A percentile compares a stretch with the other conserved stretches of the same genome.
phyloP scores from a whole-genome alignment of 2,329 filamentous ascomycete genomes.

The Diplodia scrobiculata region DNA sequence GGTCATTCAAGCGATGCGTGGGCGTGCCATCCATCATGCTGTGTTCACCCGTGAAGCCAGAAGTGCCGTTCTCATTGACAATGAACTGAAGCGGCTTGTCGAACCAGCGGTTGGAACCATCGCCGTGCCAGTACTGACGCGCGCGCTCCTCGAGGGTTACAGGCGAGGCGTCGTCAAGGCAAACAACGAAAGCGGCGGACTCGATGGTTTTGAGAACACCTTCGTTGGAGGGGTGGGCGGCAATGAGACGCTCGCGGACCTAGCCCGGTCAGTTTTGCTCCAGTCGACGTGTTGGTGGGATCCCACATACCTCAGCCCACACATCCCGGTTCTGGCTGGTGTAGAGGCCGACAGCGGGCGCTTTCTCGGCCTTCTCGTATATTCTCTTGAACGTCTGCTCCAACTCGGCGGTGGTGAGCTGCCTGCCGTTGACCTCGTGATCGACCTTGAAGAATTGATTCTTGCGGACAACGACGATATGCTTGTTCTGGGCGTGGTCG shows the following conservation, averaged over 20 bases:
- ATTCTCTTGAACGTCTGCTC: conserved; percentile 85
- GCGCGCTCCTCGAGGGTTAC: conserved; percentile 95
- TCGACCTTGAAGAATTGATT: conserved; percentile 96
- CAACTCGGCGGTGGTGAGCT: conserved; percentile 85
- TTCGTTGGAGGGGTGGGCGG: conserved; percentile 76
- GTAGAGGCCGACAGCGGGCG: conserved; percentile 76
- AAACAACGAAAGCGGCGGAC: conserved; percentile 85
- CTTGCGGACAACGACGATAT: conserved; percentile 88
- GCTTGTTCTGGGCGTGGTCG: conserved; percentile 71
- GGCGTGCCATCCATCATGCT: conserved; percentile 99
- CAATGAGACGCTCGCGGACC: conserved; percentile 71
- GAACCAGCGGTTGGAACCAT: conserved; percentile 93
- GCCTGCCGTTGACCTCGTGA: conserved; percentile 77
- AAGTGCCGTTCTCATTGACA: conserved; percentile 94
- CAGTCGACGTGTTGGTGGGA: background rate
- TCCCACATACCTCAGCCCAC: conserved; percentile 70
- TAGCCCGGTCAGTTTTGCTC: conserved; percentile 29
- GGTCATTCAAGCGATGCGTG: conserved; percentile 95
- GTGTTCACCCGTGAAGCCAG: conserved; percentile 97
- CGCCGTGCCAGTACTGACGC: conserved; percentile 96
- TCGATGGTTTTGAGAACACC: conserved; percentile 79
- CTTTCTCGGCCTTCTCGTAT: conserved; percentile 74
- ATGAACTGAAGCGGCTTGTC: conserved; percentile 99
- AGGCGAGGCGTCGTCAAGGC: conserved; percentile 86
- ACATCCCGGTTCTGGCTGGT: conserved; percentile 92